Conservation (phyloP, 805 yeast species). For the Wickerhamiella domercqiae region DNA sequence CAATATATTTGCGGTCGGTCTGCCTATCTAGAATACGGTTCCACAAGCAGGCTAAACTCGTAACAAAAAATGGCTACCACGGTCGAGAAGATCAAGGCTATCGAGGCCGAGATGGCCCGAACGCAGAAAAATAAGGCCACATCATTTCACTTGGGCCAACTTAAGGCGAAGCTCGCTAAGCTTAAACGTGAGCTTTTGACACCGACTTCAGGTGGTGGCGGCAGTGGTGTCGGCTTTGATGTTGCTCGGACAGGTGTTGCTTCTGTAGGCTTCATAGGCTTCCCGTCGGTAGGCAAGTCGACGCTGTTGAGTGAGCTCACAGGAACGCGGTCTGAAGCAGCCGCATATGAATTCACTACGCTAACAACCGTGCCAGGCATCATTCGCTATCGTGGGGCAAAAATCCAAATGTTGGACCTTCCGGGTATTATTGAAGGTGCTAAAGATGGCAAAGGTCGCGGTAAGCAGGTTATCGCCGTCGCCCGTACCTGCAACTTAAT, state of each 20-base stretch:
- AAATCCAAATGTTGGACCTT: conserved; percentile 92
- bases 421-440: conserved; percentile 98
- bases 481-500: conserved; percentile 94
- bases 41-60: no score
- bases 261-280: conserved; percentile 93
- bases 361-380: conserved; percentile 96
- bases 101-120: conserved; percentile 94
- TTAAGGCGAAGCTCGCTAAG: conserved; percentile 92
- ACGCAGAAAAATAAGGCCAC: conserved; percentile 98
- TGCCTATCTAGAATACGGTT: no score
- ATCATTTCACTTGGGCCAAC: conserved; percentile 90
- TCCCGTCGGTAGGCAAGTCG: conserved; percentile 76
- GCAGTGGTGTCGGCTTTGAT: conserved; percentile 88
- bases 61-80: conserved; percentile 50
- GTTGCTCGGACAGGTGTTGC: conserved; percentile 99
- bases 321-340: conserved; percentile 95
- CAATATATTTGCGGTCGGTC: no score
- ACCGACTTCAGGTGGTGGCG: conserved; percentile 68
- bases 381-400: conserved; percentile 91
- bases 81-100: conserved; percentile 49
- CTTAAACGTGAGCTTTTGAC: conserved; percentile 80
- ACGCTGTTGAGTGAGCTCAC: conserved; percentile 78
- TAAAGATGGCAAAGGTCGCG: conserved; percentile 96
- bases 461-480: conserved; percentile 96
- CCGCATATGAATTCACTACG: conserved; percentile 93